A percentile compares a stretch with the other conserved stretches of the same genome.
Conservation (phyloP, 495 filamentous ascomycete genomes). For the Hyaloscypha bicolor region DNA sequence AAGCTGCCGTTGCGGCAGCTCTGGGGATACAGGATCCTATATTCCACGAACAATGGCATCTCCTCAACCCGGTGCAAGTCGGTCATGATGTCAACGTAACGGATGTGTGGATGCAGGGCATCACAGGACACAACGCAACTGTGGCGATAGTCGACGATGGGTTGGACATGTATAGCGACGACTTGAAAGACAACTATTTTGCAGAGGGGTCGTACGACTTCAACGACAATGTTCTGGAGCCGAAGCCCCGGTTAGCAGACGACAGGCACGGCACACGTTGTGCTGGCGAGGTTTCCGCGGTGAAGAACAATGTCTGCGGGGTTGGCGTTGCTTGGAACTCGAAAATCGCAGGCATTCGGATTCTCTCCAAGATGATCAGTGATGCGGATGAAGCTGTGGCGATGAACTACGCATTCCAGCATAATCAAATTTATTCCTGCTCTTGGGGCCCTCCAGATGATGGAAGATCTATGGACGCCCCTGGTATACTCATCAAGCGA, state of each 20-base stretch:
- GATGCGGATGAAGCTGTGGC: conserved; percentile 91
- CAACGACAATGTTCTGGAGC: conserved; percentile 80
- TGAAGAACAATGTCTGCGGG: conserved; percentile 90
- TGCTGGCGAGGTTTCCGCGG: conserved; percentile 90
- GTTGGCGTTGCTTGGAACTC: conserved; percentile 93
- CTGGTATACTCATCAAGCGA: conserved; percentile 81
- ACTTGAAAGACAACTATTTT: conserved; percentile 90
- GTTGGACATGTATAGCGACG: conserved; percentile 94
- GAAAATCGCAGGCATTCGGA: conserved; percentile 86
- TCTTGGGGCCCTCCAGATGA: conserved; percentile 98
- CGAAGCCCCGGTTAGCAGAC: conserved; percentile 75
- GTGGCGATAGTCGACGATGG: conserved; percentile 97
- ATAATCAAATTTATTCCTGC: conserved; percentile 97
- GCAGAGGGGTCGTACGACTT: conserved; percentile 92
- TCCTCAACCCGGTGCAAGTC: conserved; percentile 77
- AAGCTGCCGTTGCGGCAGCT: conserved; percentile 60
- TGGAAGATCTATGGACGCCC: conserved; percentile 89
- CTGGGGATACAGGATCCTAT: conserved; percentile 86
- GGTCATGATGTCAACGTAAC: conserved; percentile 96
- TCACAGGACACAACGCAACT: conserved; percentile 86
- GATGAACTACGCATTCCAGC: conserved; percentile 87
- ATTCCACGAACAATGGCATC: conserved; percentile 93
- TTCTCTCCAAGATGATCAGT: conserved; percentile 84
- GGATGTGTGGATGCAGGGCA: conserved; percentile 85
- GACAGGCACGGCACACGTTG: conserved; percentile 93